Base-by-base conservation (phyloP, 2,329 filamentous ascomycete genomes). In the Botrytis squamosa region DNA sequence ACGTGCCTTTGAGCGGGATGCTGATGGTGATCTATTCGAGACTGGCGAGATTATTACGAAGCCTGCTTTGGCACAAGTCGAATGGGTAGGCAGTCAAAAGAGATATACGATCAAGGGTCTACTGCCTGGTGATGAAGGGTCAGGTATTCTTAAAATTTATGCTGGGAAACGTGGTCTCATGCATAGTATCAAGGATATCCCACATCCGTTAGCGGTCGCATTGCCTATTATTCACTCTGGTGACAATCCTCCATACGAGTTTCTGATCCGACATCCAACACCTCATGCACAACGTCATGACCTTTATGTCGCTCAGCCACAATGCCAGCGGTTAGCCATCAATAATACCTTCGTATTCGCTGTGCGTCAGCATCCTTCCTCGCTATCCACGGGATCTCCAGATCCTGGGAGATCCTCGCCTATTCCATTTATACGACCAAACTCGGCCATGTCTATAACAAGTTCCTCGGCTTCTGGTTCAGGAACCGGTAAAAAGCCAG, bases 331-430 rank as follows among this genome's bases (percentile, higher is more conserved):
- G 40, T 86, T 99, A 42, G 95, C 94, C 1, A 86, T 97, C 73
- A 98, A 98, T 85, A 98, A 99, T 81, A 99, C 96, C 0, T 99
- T 98, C 81, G 95, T 99, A 42, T 99, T 99, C 82, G 93, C 93
- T 71, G 92, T 99, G 75, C 93, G 96, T 64, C 96, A 99, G 81
- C 95, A 99, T 81, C 93, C 95, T 0, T 92, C 93, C 0, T 88
- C 87, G 1, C 83, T 88, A 0, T 83, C 83, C 3, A 80, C 81
- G 59, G 80, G 83, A 52, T 79, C 83, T 42, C 80, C 81, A 42
- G 82, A 81, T 72, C 79, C 80, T 29, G 76, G 82, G 74, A 64
- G 83, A 67, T 79, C 81, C 29, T 82, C 80, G 25, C 91, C 91
- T 1, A 85, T 90, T 33, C 91, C 91, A 0, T 91, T 90, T 77